Evolutionary conservation across 352 stramenopile species (phyloP).

Genomic region (Peronospora destructor): DNA sequence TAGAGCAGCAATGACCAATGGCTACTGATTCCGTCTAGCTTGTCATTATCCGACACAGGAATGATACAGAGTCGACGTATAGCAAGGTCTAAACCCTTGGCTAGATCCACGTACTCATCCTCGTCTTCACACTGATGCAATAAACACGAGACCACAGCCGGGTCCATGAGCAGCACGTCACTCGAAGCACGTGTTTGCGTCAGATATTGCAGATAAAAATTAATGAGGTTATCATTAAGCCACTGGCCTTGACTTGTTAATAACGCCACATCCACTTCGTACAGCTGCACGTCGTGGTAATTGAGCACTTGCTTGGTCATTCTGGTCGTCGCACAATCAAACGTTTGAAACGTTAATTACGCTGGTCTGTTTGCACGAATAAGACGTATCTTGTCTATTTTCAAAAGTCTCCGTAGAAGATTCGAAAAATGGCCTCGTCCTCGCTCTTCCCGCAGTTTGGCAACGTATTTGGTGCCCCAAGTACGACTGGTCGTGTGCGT

Average conservation of each 20-base stretch:
- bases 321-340: slow-evolving; percentile 1
- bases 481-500: slow-evolving; percentile 44
- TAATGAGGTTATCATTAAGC: slow-evolving; percentile 81
- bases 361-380: background rate
- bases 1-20: slow-evolving; percentile 79
- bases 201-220: slow-evolving; percentile 79
- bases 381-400: background rate
- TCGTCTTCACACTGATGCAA: slow-evolving; percentile 79
- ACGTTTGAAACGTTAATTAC: slow-evolving; percentile 7
- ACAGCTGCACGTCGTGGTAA: slow-evolving; percentile 79
- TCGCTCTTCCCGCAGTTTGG: slow-evolving; percentile 70
- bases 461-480: slow-evolving; percentile 71
- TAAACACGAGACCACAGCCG: slow-evolving; percentile 72
- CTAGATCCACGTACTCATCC: slow-evolving; percentile 64
- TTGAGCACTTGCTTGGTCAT: slow-evolving; percentile 55
- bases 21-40: slow-evolving; percentile 44
- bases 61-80: slow-evolving; percentile 46
- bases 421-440: slow-evolving; percentile 49
- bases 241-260: slow-evolving; percentile 42
- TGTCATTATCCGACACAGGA: slow-evolving; percentile 64
- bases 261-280: slow-evolving; percentile 70
- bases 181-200: slow-evolving; percentile 29
- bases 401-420: background rate
- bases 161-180: slow-evolving; percentile 63
- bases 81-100: slow-evolving; percentile 32